These are phyloP conservation scores for Aspergillus ruber DNA, from an alignment of 2,329 filamentous ascomycete genomes.

Conservation along the genomic window DNA sequence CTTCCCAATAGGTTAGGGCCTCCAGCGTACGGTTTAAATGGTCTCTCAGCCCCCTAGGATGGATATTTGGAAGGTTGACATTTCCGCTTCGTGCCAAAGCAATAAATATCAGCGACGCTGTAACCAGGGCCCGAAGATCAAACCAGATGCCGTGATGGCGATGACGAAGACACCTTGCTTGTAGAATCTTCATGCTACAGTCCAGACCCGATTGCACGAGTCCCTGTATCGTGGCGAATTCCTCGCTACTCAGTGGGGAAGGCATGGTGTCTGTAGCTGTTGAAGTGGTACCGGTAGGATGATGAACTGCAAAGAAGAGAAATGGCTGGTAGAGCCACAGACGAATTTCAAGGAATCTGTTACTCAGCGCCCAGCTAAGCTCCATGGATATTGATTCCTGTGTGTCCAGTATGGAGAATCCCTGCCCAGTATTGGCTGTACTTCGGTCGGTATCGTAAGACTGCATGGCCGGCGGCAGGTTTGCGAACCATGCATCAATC, in stretches of 20 bases:
- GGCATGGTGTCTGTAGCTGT: background rate
- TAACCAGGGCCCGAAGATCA: conserved; percentile 14
- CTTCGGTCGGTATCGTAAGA: conserved; percentile 11
- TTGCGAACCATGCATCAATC: conserved; percentile 18
- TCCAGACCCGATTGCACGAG: conserved; percentile 19
- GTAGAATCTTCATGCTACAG: conserved; percentile 19
- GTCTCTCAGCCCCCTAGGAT: background rate
- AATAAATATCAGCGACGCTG: conserved; percentile 16
- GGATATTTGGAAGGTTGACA: conserved; percentile 4
- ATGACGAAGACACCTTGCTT: conserved; percentile 17
- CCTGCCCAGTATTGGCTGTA: background rate
- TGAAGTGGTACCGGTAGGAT: background rate
- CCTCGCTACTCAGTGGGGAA: conserved; percentile 2
- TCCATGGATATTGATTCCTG: conserved; percentile 14
- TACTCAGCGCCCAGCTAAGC: conserved; percentile 22
- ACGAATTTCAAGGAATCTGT: conserved; percentile 21
- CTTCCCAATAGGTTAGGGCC: background rate
- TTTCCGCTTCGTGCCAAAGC: conserved; percentile 18
- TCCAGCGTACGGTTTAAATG: background rate
- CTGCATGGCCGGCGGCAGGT: conserved; percentile 23
- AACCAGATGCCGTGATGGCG: conserved; percentile 29
- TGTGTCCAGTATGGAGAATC: background rate
- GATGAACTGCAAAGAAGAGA: conserved; percentile 21
- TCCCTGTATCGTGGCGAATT: conserved; percentile 4
- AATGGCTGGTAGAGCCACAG: conserved; percentile 27